Percentiles rank a stretch among this genome's conserved stretches.
Evolutionary conservation across 257 asterid species (phyloP).

Genomic region (Ehretia macrophylla): DNA sequence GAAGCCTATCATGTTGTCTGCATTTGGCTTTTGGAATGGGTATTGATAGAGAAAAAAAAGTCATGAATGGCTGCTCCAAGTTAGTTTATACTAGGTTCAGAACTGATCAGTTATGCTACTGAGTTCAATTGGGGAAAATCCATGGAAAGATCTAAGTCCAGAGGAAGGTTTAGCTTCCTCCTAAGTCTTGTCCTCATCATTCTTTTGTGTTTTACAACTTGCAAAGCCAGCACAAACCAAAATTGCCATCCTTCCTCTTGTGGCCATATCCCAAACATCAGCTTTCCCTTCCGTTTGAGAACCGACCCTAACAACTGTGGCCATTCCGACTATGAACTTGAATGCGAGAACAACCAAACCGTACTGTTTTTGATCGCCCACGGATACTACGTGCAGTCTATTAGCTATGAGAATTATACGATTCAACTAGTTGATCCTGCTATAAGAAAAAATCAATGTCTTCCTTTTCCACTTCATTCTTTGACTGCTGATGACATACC

Average conservation of each 20-base stretch:
- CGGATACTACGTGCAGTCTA: constrained; percentile 19
- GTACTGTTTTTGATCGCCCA: constrained; percentile 11
- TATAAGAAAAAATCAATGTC: constrained; percentile 11
- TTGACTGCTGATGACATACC: constrained; percentile 3
- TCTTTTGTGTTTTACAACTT: constrained; percentile 1
- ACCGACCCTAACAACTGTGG: constrained; percentile 9
- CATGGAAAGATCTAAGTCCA: background rate
- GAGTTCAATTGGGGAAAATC: no score
- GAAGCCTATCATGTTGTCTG: no score
- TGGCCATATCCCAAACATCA: constrained; percentile 27
- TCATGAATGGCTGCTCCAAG: no score
- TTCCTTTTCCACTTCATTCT: constrained; percentile 19
- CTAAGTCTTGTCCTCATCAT: background rate
- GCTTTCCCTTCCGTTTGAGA: constrained; percentile 29
- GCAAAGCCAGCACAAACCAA: constrained; percentile 6
- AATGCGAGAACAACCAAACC: constrained; percentile 26
- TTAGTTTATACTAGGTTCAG: no score
- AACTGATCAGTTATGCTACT: no score
- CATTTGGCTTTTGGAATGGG: no score
- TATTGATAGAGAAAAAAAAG: no score
- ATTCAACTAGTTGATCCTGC: constrained; percentile 27
- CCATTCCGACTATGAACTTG: constrained; percentile 18
- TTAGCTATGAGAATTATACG: constrained; percentile 21
- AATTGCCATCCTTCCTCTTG: constrained; percentile 25
- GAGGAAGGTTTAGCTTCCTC: background rate